A percentile compares a stretch with the other conserved stretches of the same genome.
These are phyloP conservation scores for Pythium vanterpoolii DNA, from an alignment of 352 stramenopile genomes.

Conservation along the genomic window DNA sequence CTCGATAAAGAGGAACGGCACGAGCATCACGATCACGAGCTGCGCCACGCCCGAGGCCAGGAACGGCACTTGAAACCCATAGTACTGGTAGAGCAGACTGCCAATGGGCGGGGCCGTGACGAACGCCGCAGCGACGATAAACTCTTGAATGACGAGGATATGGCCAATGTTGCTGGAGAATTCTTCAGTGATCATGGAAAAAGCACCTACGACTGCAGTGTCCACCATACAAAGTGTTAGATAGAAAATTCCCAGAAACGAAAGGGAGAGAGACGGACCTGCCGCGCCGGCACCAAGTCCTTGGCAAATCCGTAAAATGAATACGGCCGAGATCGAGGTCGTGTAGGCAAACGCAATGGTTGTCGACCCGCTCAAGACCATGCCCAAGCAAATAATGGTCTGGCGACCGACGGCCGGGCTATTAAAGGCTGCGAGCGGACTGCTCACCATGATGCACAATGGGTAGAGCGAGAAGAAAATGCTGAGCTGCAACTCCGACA, in stretches of 20 bases:
- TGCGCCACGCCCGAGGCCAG: slow-evolving; percentile 53
- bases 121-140: slow-evolving; percentile 65
- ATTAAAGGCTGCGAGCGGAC: slow-evolving; percentile 43
- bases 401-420: slow-evolving; percentile 48
- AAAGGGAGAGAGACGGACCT: slow-evolving; percentile 15
- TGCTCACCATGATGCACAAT: slow-evolving; percentile 73
- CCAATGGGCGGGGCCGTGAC: slow-evolving; percentile 55
- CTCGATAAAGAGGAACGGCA: slow-evolving; percentile 74
- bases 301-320: slow-evolving; percentile 55
- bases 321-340: slow-evolving; percentile 30
- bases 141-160: slow-evolving; percentile 58
- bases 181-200: slow-evolving; percentile 68
- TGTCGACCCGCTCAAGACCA: slow-evolving; percentile 58
- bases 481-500: slow-evolving; percentile 47
- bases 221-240: not conserved
- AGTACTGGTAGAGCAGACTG: slow-evolving; percentile 49
- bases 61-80: slow-evolving; percentile 60
- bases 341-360: slow-evolving; percentile 68
- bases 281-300: slow-evolving; percentile 52
- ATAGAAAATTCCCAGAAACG: not conserved
- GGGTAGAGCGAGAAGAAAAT: slow-evolving; percentile 75
- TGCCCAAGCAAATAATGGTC: slow-evolving; percentile 64
- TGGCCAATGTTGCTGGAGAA: slow-evolving; percentile 49
- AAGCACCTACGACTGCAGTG: slow-evolving; percentile 54
- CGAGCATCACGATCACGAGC: slow-evolving; percentile 54